phyloP scores from a whole-genome alignment of 768 basidiomycete species.

The Boletellus ananiceps region DNA sequence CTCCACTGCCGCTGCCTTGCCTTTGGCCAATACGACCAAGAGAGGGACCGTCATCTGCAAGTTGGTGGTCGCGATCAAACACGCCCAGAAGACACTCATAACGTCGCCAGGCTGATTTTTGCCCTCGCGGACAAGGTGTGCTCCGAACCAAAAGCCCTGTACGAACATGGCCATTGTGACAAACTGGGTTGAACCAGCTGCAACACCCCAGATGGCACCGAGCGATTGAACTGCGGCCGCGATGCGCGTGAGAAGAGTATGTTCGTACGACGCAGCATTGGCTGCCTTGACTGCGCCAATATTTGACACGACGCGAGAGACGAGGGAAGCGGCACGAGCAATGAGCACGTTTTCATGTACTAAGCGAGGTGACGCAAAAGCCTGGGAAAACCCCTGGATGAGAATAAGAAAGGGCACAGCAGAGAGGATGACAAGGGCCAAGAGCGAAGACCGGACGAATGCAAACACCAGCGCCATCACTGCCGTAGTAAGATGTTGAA shows the following conservation, averaged over 20 bases:
- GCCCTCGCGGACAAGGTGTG: conserved; percentile 79
- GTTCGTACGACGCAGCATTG: conserved; percentile 65
- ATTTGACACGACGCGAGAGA: conserved; percentile 70
- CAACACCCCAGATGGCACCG: conserved; percentile 71
- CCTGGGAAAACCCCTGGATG: conserved; percentile 73
- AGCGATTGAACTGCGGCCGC: conserved; percentile 48
- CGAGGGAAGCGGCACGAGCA: conserved; percentile 67
- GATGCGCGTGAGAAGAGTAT: conserved; percentile 43
- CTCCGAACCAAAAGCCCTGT: conserved; percentile 94
- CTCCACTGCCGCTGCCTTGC: conserved; percentile 47
- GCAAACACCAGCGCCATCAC: conserved; percentile 78
- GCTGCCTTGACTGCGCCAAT: conserved; percentile 93
- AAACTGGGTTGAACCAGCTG: conserved; percentile 69
- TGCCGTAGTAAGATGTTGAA: conserved; percentile 80
- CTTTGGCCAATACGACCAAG: conserved; percentile 59
- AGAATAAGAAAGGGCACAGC: conserved; percentile 79
- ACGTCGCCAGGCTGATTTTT: conserved; percentile 68
- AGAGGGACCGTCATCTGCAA: conserved; percentile 85
- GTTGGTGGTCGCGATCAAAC: conserved; percentile 83
- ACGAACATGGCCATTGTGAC: conserved; percentile 91
- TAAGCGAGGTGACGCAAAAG: conserved; percentile 62
- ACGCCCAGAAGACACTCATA: conserved; percentile 98
- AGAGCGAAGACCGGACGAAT: conserved; percentile 70
- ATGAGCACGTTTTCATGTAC: conserved; percentile 60
- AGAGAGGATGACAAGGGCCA: conserved; percentile 90